phyloP scores from a whole-genome alignment of 1,284 basidiomycete species.

The Cutaneotrichosporon mucoides region DNA sequence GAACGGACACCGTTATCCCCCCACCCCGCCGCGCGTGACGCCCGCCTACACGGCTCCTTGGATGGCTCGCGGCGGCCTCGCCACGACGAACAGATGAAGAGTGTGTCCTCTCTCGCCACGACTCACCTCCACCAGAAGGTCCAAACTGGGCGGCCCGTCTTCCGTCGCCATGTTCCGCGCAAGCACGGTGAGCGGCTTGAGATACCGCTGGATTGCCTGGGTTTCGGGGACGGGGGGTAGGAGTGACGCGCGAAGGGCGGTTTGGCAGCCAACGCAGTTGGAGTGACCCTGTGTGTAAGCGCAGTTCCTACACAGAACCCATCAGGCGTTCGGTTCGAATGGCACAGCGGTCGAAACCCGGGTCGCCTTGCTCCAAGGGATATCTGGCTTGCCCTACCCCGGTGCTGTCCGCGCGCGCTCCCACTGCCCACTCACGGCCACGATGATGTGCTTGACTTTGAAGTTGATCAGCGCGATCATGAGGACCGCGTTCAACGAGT shows the following conservation, averaged over 20 bases:
- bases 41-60: too few species aligned
- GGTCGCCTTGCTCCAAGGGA: too few species aligned
- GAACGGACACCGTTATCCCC: too few species aligned
- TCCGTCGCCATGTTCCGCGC: constrained; percentile 32
- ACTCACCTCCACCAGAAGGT: constrained; percentile 42
- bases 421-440: constrained; percentile 29
- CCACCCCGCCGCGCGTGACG: too few species aligned
- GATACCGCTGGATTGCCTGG: constrained; percentile 41
- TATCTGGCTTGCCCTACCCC: too few species aligned
- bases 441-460: constrained; percentile 47
- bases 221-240: constrained; percentile 34
- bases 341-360: too few species aligned
- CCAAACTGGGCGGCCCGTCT: constrained; percentile 39
- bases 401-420: too few species aligned
- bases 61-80: too few species aligned
- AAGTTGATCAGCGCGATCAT: constrained; percentile 47
- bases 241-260: constrained; percentile 38
- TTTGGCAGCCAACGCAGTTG: constrained; percentile 46
- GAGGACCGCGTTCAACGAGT: constrained; percentile 44
- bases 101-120: too few species aligned
- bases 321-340: neutral
- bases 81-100: too few species aligned
- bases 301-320: too few species aligned
- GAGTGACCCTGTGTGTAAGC: constrained; percentile 36
- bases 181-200: constrained; percentile 38